Conservation (phyloP, 31 red algal genomes). For the Bonnemaisonia californica region DNA sequence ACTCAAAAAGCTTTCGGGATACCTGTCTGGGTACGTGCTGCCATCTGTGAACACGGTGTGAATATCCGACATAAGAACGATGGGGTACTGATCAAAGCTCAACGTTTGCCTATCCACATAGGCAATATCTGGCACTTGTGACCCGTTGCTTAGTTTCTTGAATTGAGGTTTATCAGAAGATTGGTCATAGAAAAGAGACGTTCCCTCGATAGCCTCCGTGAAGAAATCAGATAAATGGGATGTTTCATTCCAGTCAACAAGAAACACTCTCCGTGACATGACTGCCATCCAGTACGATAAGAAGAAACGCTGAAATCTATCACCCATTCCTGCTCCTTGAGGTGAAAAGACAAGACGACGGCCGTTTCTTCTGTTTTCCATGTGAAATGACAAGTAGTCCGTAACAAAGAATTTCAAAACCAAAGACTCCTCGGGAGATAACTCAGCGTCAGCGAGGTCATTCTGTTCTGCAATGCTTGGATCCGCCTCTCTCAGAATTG, state of each 20-base stretch:
- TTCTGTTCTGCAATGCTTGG: too few relatives aligned
- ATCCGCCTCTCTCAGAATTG: too few relatives aligned
- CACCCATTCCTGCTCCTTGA: conserved; percentile 23
- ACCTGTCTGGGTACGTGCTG: neutral
- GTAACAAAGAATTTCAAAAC: conserved; percentile 17
- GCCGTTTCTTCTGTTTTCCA: conserved; percentile 20
- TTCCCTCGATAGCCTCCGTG: neutral
- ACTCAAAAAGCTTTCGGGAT: neutral
- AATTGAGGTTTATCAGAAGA: conserved; percentile 6
- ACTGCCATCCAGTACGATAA: conserved; percentile 48
- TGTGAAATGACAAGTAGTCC: conserved; percentile 44
- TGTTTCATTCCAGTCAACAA: conserved; percentile 48
- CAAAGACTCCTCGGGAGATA: neutral
- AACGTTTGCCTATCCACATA: neutral
- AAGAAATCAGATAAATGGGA: conserved; percentile 29
- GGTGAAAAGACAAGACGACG: conserved; percentile 37
- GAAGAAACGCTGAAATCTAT: conserved; percentile 23
- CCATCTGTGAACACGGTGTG: conserved; percentile 1
- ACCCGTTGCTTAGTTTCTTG: too few relatives aligned
- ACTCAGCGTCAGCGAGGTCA: neutral
- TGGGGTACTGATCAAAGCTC: neutral
- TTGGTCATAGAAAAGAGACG: conserved; percentile 29
- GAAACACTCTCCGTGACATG: conserved; percentile 33
- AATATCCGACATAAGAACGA: conserved; percentile 12
- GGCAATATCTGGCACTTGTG: too few relatives aligned